Evolutionary conservation across 192 early-diverging fungal species (phyloP).

Genomic region (Mortierella alpina): DNA sequence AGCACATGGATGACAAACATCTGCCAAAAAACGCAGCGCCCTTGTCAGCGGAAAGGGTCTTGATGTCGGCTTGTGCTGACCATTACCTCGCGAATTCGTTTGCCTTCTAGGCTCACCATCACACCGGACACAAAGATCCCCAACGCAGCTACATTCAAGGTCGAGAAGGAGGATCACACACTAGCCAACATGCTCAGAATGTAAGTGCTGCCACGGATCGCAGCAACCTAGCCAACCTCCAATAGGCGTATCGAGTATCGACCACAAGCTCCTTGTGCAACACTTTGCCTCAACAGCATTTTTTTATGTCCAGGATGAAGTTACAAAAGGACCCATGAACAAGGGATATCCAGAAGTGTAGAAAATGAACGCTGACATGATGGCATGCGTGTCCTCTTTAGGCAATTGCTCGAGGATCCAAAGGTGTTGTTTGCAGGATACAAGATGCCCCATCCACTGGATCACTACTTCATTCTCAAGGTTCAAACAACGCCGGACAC

Average conservation of each 20-base stretch:
- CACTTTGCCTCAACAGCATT: neutral
- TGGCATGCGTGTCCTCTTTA: constrained; percentile 35
- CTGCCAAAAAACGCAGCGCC: neutral
- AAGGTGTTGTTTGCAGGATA: constrained; percentile 97
- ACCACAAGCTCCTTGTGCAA: neutral
- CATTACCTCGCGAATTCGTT: neutral
- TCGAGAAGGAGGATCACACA: constrained; percentile 98
- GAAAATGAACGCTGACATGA: neutral
- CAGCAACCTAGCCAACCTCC: neutral
- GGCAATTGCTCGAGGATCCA: constrained; percentile 89
- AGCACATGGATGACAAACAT: neutral
- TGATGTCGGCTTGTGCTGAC: neutral
- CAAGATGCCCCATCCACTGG: constrained; percentile 95
- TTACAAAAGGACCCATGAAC: neutral
- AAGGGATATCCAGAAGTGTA: neutral
- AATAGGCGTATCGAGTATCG: neutral
- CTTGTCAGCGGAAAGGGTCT: neutral
- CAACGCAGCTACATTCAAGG: constrained; percentile 91
- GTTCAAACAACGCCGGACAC: constrained; percentile 92
- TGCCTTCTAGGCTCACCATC: constrained; percentile 74
- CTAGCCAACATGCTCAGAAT: constrained; percentile 93
- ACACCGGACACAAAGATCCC: constrained; percentile 90
- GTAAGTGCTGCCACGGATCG: constrained; percentile 59
- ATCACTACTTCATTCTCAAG: constrained; percentile 91
- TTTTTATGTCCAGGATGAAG: neutral